These are phyloP conservation scores for Didymella segeticola DNA, from an alignment of 2,329 filamentous ascomycete species.

Conservation along the genomic window DNA sequence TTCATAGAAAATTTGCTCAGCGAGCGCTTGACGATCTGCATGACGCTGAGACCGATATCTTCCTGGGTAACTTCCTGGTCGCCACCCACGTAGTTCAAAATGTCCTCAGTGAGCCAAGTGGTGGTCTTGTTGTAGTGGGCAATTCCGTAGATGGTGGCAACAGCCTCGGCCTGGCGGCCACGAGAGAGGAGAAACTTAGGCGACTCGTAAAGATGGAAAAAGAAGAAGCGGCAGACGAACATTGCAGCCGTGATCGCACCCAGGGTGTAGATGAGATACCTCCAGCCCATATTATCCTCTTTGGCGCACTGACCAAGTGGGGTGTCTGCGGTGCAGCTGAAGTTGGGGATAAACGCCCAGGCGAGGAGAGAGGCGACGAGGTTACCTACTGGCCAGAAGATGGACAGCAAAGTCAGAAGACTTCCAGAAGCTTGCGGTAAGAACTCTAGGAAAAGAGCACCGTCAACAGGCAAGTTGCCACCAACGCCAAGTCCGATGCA, in stretches of 20 bases:
- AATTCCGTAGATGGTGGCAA: conserved; percentile 79
- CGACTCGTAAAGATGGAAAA: conserved; percentile 84
- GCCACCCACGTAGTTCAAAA: conserved; percentile 61
- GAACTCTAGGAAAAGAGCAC: conserved; percentile 83
- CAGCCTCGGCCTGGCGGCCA: conserved; percentile 79
- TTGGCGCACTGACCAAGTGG: conserved; percentile 49
- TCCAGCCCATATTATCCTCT: conserved; percentile 73
- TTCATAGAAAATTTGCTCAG: conserved; percentile 71
- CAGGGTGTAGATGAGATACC: conserved; percentile 73
- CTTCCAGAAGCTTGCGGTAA: conserved; percentile 76
- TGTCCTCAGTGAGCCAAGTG: conserved; percentile 70
- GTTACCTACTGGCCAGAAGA: conserved; percentile 88
- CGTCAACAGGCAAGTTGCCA: conserved; percentile 80
- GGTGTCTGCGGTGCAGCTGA: conserved; percentile 55
- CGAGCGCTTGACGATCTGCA: conserved; percentile 64
- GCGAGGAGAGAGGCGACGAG: conserved; percentile 69
- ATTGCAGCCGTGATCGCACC: conserved; percentile 76
- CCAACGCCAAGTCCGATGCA: conserved; percentile 53
- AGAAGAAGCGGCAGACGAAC: conserved; percentile 78
- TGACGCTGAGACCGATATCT: conserved; percentile 49
- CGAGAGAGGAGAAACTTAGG: conserved; percentile 81
- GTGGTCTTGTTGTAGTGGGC: conserved; percentile 69
- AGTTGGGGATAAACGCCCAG: conserved; percentile 77
- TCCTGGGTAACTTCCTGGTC: conserved; percentile 51
- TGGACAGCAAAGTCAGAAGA: conserved; percentile 78